phyloP scores from a whole-genome alignment of 805 yeast species.

The Clavispora fructus region DNA sequence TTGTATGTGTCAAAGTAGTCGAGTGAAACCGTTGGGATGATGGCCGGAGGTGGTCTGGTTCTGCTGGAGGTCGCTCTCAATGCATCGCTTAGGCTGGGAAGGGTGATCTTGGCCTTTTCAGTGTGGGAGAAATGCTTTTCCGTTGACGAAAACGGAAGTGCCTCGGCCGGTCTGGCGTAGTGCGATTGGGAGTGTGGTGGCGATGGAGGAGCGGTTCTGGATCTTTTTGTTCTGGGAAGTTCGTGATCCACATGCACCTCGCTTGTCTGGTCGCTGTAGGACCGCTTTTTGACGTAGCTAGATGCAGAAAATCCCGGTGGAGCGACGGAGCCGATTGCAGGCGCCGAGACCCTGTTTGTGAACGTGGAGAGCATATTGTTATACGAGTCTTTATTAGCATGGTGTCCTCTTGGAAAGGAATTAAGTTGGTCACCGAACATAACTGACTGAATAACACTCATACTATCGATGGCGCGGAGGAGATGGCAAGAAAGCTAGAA shows the following conservation, averaged over 20 bases:
- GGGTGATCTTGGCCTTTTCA: constrained; percentile 9
- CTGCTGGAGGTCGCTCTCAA: constrained; percentile 6
- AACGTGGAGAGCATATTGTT: constrained; percentile 28
- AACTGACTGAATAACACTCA: constrained; percentile 30
- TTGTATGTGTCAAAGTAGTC: constrained; percentile 42
- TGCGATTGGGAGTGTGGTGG: constrained; percentile 2
- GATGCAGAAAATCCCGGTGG: constrained; percentile 1
- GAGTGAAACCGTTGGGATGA: constrained; percentile 34
- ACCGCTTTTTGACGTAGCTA: constrained; percentile 20
- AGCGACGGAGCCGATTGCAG: constrained; percentile 4
- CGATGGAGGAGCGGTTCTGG: constrained; percentile 12
- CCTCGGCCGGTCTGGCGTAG: not conserved
- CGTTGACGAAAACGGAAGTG: not conserved
- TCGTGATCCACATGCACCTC: constrained; percentile 2
- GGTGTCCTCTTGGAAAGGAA: constrained; percentile 19
- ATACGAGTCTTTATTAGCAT: constrained; percentile 29
- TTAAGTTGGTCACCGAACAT: constrained; percentile 29
- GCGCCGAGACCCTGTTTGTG: constrained; percentile 15
- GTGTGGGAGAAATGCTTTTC: not conserved
- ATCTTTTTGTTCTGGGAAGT: constrained; percentile 1
- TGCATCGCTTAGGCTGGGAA: constrained; percentile 35
- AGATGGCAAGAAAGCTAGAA: not conserved
- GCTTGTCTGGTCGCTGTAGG: constrained; percentile 20
- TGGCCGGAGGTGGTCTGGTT: not conserved
- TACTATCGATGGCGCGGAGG: not conserved